phyloP scores from a whole-genome alignment of 345 rosid genomes.

The Ceriops zippeliana region DNA sequence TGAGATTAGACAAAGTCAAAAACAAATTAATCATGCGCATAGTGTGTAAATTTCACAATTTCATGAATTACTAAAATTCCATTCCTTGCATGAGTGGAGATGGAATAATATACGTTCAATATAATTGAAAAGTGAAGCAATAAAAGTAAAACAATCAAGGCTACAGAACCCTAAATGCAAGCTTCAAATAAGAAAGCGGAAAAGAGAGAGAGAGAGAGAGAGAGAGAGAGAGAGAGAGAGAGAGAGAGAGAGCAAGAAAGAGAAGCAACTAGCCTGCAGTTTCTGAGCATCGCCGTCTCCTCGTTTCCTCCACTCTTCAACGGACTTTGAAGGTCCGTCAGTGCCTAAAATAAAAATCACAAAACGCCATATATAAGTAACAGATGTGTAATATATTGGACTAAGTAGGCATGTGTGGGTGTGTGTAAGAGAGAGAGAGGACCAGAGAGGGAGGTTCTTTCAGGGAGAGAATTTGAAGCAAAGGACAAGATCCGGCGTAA shows the following conservation, averaged over 20 bases:
- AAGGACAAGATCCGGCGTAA: constrained; percentile 73
- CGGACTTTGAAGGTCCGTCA: constrained; percentile 19
- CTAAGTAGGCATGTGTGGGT: background rate
- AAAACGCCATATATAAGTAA: background rate
- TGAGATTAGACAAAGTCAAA: too few species aligned
- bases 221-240: background rate
- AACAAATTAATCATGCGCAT: too few species aligned
- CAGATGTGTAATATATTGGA: background rate
- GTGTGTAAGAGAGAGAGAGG: background rate
- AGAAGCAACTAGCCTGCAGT: background rate
- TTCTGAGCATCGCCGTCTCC: constrained; percentile 14
- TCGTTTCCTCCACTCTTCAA: constrained; percentile 18
- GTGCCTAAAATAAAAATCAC: constrained; percentile 22
- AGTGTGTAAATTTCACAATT: too few species aligned
- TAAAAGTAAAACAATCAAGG: background rate
- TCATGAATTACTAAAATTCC: too few species aligned
- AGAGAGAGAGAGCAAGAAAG: too few species aligned
- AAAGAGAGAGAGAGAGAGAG: background rate
- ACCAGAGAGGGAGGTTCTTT: constrained; percentile 2
- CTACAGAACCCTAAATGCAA: background rate
- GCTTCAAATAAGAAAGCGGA: background rate
- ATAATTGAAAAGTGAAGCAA: too few species aligned
- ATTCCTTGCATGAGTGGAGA: too few species aligned
- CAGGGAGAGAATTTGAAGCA: constrained; percentile 26
- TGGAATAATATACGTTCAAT: too few species aligned